A percentile compares a stretch with the other conserved stretches of the same genome.
These are phyloP conservation scores for Umbilicaria muhlenbergii DNA, from an alignment of 495 filamentous ascomycete species.

Conservation along the genomic window DNA sequence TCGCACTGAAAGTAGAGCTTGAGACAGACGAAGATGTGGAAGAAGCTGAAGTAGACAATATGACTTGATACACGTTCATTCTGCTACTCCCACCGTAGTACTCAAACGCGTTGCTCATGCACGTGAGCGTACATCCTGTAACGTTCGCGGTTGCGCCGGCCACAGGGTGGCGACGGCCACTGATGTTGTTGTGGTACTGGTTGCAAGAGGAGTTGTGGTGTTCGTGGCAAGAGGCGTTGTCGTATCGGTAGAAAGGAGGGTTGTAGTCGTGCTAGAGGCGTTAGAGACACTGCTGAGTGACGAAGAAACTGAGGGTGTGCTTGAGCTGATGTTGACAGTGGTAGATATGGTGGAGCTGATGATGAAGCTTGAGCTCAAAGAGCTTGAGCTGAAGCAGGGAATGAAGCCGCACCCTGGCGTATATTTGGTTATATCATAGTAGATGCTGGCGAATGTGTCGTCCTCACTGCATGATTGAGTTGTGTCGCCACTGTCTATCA, in stretches of 20 bases:
- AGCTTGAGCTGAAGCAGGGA: conserved; percentile 16
- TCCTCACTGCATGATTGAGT: conserved; percentile 3
- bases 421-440: conserved; percentile 2
- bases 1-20: neutral
- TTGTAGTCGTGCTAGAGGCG: neutral
- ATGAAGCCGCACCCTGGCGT: conserved; percentile 8
- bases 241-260: neutral
- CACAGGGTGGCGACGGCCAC: conserved; percentile 6
- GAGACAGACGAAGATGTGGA: too few relatives aligned
- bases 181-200: conserved; percentile 2
- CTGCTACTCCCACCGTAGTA: conserved; percentile 14
- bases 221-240: too few relatives aligned
- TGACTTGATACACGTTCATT: conserved; percentile 9
- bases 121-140: conserved; percentile 29
- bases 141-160: conserved; percentile 10
- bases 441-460: conserved; percentile 4
- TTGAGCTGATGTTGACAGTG: neutral
- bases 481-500: conserved; percentile 14
- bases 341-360: neutral
- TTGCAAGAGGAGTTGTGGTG: too few relatives aligned
- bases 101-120: conserved; percentile 14
- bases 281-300: neutral
- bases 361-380: neutral
- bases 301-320: neutral
- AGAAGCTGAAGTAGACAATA: too few relatives aligned